A percentile compares a stretch with the other conserved stretches of the same genome.
phyloP scores from a whole-genome alignment of 768 basidiomycete genomes.

The Rossbeevera mucosa region DNA sequence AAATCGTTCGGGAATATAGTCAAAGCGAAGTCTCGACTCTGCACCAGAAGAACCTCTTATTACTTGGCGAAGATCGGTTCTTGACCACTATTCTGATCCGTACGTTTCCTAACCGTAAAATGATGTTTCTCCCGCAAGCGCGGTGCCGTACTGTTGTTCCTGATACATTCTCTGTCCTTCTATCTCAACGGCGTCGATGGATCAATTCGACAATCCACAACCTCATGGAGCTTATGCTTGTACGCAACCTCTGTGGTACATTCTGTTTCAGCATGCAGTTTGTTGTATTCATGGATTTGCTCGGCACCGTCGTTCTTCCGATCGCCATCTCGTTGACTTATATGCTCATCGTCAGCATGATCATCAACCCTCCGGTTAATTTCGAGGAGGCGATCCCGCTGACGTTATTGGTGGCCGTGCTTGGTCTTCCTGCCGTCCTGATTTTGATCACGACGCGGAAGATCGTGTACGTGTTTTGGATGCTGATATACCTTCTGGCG shows the following conservation, averaged over 20 bases:
- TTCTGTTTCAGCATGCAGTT: conserved; percentile 99
- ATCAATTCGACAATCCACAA: conserved; percentile 99
- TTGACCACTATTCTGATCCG: conserved; percentile 93
- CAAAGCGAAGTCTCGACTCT: conserved; percentile 90
- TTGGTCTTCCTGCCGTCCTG: conserved; percentile 88
- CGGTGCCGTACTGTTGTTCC: conserved; percentile 93
- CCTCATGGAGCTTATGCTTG: conserved; percentile 96
- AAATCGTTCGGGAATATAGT: conserved; percentile 96
- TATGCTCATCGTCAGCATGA: conserved; percentile 77
- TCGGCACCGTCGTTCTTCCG: conserved; percentile 89
- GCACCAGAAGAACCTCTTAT: conserved; percentile 95
- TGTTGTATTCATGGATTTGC: conserved; percentile 94
- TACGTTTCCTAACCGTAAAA: conserved; percentile 97
- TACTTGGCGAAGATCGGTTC: conserved; percentile 98
- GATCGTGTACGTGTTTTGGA: conserved; percentile 96
- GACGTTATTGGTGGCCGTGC: conserved; percentile 80
- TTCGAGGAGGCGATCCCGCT: conserved; percentile 95
- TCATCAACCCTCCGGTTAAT: conserved; percentile 70
- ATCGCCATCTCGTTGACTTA: conserved; percentile 92
- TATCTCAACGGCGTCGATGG: conserved; percentile 98
- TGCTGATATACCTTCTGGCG: conserved; percentile 90
- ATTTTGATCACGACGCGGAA: conserved; percentile 94
- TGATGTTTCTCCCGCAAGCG: conserved; percentile 98
- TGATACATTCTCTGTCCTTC: conserved; percentile 86
- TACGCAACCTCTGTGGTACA: conserved; percentile 95